phyloP scores from a whole-genome alignment of 2,329 filamentous ascomycete species.

The Ophiostoma sp. region DNA sequence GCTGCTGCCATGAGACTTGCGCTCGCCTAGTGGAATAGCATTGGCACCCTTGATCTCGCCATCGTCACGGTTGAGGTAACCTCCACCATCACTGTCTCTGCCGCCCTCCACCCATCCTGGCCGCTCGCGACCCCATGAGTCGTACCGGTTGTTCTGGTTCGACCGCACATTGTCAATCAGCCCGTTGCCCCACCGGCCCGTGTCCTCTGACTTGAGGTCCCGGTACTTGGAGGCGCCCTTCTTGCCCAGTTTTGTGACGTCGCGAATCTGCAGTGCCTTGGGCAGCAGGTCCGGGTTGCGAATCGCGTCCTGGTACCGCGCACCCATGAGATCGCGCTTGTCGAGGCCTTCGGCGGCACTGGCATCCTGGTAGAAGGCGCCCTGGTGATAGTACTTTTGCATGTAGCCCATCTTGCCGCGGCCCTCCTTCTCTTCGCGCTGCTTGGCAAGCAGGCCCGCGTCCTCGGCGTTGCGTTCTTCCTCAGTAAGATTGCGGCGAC shows the following conservation, averaged over 20 bases:
- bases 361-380: conserved; percentile 90
- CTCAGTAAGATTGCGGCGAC: conserved; percentile 79
- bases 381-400: conserved; percentile 97
- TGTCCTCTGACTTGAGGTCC: conserved; percentile 87
- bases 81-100: conserved; percentile 36
- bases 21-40: conserved; percentile 66
- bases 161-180: conserved; percentile 55
- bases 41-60: conserved; percentile 65
- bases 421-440: conserved; percentile 75
- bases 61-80: conserved; percentile 34
- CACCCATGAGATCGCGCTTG: conserved; percentile 82
- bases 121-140: conserved; percentile 27
- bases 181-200: conserved; percentile 71
- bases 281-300: conserved; percentile 79
- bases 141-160: conserved; percentile 33
- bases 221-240: conserved; percentile 89
- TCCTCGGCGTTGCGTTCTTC: conserved; percentile 88
- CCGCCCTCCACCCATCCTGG: conserved; percentile 23
- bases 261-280: conserved; percentile 86
- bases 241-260: conserved; percentile 90
- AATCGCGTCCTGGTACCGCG: conserved; percentile 78
- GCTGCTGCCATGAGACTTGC: conserved; percentile 41
- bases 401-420: conserved; percentile 84
- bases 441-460: conserved; percentile 70
- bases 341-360: conserved; percentile 72